Evolutionary conservation across 129 eudicot species (phyloP).

Genomic region (Lonicera japonica): DNA sequence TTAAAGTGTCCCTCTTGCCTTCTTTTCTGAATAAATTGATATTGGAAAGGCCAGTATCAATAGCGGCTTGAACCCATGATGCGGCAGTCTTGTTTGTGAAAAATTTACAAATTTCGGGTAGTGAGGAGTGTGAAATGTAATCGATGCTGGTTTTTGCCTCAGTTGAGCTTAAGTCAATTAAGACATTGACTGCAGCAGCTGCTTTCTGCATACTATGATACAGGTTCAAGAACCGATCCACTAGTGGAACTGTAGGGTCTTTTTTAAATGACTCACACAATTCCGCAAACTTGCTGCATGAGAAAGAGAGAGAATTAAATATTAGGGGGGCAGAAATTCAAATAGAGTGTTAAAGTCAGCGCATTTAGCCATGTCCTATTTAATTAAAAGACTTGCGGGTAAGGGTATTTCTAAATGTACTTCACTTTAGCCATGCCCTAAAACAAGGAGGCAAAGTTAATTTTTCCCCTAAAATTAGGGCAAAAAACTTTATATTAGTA

Average conservation of each 20-base stretch:
- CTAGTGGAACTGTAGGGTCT: conserved; percentile 37
- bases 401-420: too few species aligned
- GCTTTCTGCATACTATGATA: conserved; percentile 44
- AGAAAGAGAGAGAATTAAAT: not conserved
- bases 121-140: conserved; percentile 9
- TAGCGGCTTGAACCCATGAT: conserved; percentile 77
- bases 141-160: conserved; percentile 2
- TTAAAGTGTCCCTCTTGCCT: conserved; percentile 11
- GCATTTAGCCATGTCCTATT: too few species aligned
- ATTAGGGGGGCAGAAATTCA: too few species aligned
- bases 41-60: conserved; percentile 54
- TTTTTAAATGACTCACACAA: conserved; percentile 46
- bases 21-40: conserved; percentile 39
- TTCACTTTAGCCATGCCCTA: too few species aligned
- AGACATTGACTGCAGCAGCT: conserved; percentile 22
- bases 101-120: conserved; percentile 14
- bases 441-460: too few species aligned
- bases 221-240: conserved; percentile 58
- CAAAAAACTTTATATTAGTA: too few species aligned
- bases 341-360: too few species aligned
- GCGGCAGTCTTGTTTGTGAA: conserved; percentile 28
- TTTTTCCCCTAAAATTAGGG: too few species aligned
- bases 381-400: too few species aligned
- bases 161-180: conserved; percentile 18
- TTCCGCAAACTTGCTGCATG: conserved; percentile 57